A percentile compares a stretch with the other conserved stretches of the same genome.
These are phyloP conservation scores for Rhizophagus prolifer DNA, from an alignment of 192 early-diverging fungal species.

Conservation along the genomic window DNA sequence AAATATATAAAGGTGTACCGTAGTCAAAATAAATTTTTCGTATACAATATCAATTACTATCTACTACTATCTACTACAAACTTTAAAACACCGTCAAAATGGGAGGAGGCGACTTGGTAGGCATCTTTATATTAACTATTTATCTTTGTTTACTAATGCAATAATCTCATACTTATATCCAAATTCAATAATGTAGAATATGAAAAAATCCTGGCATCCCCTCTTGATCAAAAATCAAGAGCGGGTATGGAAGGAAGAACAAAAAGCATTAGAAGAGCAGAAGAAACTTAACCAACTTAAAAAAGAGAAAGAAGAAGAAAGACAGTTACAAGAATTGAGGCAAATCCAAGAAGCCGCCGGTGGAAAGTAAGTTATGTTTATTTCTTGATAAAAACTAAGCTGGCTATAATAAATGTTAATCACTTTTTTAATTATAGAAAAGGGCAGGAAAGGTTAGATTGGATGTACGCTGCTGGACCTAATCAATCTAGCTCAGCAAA, in stretches of 20 bases:
- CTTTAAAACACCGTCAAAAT: slow-evolving; percentile 30
- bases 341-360: slow-evolving; percentile 71
- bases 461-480: slow-evolving; percentile 92
- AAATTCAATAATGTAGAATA: slow-evolving; percentile 49
- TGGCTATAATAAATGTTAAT: not conserved
- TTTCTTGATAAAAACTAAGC: no score
- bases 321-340: slow-evolving; percentile 82
- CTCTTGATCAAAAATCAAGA: slow-evolving; percentile 90
- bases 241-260: slow-evolving; percentile 83
- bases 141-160: not conserved
- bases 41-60: not conserved
- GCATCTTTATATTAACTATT: not conserved
- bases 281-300: slow-evolving; percentile 83
- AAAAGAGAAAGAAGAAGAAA: slow-evolving; percentile 91
- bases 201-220: slow-evolving; percentile 99
- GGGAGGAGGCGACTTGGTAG: slow-evolving; percentile 54
- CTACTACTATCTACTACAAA: not conserved
- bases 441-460: slow-evolving; percentile 79
- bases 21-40: no score
- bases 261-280: slow-evolving; percentile 80
- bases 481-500: slow-evolving; percentile 34
- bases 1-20: not conserved
- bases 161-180: not conserved
- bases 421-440: slow-evolving; percentile 43
- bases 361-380: slow-evolving; percentile 43